Conservation (phyloP, 2,329 filamentous ascomycete species). For the Fusarium sp. region DNA sequence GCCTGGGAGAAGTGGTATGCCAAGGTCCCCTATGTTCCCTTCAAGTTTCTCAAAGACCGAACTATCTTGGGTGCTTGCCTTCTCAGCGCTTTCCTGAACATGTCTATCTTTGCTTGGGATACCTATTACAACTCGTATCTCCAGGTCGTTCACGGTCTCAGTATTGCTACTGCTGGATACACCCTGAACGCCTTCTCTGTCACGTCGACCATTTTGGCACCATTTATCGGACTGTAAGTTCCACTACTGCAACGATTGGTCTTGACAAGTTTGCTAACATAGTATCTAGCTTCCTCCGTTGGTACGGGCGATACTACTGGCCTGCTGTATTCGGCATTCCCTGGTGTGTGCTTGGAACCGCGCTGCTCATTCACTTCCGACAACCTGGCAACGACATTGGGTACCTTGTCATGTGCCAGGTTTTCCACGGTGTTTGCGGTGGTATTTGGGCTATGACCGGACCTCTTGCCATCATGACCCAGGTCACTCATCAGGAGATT, state of each 20-base stretch:
- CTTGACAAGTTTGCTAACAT: background rate
- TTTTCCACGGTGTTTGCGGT: constrained; percentile 61
- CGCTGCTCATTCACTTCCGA: constrained; percentile 53
- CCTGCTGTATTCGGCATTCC: constrained; percentile 61
- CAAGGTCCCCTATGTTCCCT: constrained; percentile 56
- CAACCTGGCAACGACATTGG: constrained; percentile 53
- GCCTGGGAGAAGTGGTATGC: constrained; percentile 69
- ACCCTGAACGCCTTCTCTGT: constrained; percentile 60
- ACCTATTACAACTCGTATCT: constrained; percentile 63
- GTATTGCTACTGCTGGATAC: constrained; percentile 60
- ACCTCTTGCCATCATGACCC: constrained; percentile 47
- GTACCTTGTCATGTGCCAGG: constrained; percentile 62
- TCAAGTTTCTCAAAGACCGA: constrained; percentile 59
- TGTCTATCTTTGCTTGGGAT: constrained; percentile 55
- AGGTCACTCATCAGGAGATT: constrained; percentile 48
- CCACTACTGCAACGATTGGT: fast-evolving
- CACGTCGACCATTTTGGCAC: constrained; percentile 59
- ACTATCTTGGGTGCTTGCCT: constrained; percentile 61
- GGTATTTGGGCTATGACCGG: constrained; percentile 60
- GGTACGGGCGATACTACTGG: constrained; percentile 63
- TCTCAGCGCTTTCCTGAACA: constrained; percentile 53
- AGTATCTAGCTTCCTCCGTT: constrained; percentile 55
- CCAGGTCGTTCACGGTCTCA: constrained; percentile 61
- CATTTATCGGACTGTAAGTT: constrained; percentile 56
- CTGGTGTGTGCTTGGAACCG: constrained; percentile 63